Percentiles rank a stretch among this genome's conserved stretches.
phyloP scores from a whole-genome alignment of 2,329 filamentous ascomycete genomes.

The Myriosclerotinia duriaeana region DNA sequence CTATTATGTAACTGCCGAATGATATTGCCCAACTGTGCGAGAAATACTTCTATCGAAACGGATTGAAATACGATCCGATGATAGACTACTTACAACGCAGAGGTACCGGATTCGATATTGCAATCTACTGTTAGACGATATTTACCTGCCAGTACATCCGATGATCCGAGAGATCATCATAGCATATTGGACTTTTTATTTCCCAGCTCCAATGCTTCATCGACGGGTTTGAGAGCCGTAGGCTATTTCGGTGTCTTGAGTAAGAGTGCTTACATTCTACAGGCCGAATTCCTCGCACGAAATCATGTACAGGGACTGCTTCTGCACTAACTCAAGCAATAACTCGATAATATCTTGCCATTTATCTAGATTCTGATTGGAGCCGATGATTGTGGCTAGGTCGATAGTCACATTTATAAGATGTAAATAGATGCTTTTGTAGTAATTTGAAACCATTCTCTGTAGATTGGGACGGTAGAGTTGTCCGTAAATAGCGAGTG shows the following conservation, averaged over 20 bases:
- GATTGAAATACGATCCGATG: neutral
- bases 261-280: neutral
- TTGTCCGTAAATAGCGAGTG: slow-evolving; percentile 40
- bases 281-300: neutral
- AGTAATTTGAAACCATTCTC: neutral
- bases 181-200: neutral
- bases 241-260: neutral
- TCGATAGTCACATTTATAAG: slow-evolving; percentile 35
- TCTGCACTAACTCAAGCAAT: neutral
- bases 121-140: neutral
- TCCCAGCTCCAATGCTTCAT: neutral
- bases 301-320: neutral
- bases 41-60: neutral
- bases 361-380: neutral
- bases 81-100: neutral
- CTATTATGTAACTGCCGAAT: neutral
- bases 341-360: neutral
- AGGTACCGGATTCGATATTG: neutral
- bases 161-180: neutral
- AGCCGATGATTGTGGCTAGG: slow-evolving; percentile 39
- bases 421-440: neutral
- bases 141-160: neutral
- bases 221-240: slow-evolving; percentile 10
- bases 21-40: neutral
- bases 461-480: slow-evolving; percentile 41